Conservation (phyloP, 768 basidiomycete genomes). For the Botryobasidium botryosum region DNA sequence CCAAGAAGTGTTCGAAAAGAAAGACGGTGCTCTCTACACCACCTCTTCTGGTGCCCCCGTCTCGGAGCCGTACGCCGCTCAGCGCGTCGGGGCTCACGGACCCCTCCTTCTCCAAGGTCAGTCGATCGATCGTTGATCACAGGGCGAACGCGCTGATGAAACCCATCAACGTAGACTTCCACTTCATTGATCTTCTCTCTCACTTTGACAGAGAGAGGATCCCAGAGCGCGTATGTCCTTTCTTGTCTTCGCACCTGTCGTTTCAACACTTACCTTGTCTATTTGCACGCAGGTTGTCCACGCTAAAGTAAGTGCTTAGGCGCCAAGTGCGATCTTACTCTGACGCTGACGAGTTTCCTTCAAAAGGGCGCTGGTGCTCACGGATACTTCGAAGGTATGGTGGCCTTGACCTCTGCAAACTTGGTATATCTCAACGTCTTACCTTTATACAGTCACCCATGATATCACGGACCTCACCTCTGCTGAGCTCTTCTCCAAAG, state of each 20-base stretch:
- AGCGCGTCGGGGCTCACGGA: slow-evolving; percentile 55
- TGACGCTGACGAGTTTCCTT: no score
- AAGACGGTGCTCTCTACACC: slow-evolving; percentile 56
- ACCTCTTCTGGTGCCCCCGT: slow-evolving; percentile 72
- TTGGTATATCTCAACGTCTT: no score
- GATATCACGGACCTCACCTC: slow-evolving; percentile 23
- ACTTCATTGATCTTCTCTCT: slow-evolving; percentile 75
- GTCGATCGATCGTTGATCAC: slow-evolving; percentile 14
- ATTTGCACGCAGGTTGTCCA: slow-evolving; percentile 34
- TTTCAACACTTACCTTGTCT: neutral
- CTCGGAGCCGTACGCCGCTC: slow-evolving; percentile 65
- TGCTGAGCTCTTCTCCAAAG: slow-evolving; percentile 23
- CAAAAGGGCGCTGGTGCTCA: slow-evolving; percentile 52
- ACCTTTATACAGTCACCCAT: slow-evolving; percentile 25
- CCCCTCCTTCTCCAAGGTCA: slow-evolving; percentile 80
- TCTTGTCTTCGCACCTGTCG: slow-evolving; percentile 14
- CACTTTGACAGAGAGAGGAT: slow-evolving; percentile 29
- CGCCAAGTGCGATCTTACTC: no score
- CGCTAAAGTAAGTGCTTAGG: no score
- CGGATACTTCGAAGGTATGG: slow-evolving; percentile 24
- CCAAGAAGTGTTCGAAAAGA: slow-evolving; percentile 33
- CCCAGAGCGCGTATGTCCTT: slow-evolving; percentile 22
- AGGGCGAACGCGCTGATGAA: slow-evolving; percentile 13
- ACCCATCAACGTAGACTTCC: slow-evolving; percentile 40
- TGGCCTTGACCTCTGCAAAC: no score